Evolutionary conservation across 2,329 filamentous ascomycete species (phyloP), one percentile per base, ranked within the genome.

Genomic region (Iodosphaeria phyllophila): DNA sequence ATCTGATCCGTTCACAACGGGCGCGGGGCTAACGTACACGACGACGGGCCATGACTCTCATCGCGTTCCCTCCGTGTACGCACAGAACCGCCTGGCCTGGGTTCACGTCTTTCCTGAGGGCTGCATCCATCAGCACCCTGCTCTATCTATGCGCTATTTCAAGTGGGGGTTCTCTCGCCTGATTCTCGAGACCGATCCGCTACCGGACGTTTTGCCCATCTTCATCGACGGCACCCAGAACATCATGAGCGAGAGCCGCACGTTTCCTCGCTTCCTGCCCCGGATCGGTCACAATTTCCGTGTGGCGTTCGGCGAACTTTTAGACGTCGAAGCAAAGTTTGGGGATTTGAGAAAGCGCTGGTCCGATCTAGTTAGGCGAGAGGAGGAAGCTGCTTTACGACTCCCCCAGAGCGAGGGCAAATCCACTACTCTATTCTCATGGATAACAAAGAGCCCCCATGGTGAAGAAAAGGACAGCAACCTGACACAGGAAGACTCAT

Each of bases 81-180:
- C 66, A 2, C 61, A 52, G 33, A 73, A 82, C 38, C 69, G 68
- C 22, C 64, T 78, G 46, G 68, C 70, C 22, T 98, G 89, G 89
- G 58, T 98, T 4, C 89, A 98, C 48, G 75, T 95, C 27, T 95
- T 95, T 48, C 89, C 89, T 8, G 89, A 98, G 51, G 89, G 83
- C 23, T 82, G 78, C 48, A 82, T 92, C 22, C 84, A 95, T 49
- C 89, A 98, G 52, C 73, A 82, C 35, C 65, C 75, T 2, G 57
- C 71, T 20, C 70, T 72, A 38, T 69, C 74, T 6, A 74, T 95
- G 60, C 76, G 89, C 16, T 98, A 98, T 53, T 95, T 95, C 66
- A 93, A 92, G 56, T 98, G 89, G 89, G 89, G 89, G 1, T 62
- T 95, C 2, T 82, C 86, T 5, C 70, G 89, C 3, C 61, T 95